Conservation (phyloP, 441 rosid species). For the Populus tomentosa region DNA sequence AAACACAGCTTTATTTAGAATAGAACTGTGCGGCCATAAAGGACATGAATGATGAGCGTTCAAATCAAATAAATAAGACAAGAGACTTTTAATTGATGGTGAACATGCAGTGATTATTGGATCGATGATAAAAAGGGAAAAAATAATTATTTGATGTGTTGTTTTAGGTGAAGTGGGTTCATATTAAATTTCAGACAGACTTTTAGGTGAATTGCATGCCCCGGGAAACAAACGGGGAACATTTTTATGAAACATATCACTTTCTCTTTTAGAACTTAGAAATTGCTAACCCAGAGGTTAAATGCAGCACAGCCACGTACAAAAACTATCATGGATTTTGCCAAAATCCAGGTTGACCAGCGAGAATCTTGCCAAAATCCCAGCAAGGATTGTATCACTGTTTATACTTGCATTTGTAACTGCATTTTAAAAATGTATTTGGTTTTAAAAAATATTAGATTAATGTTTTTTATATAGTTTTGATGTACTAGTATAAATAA, state of each 20-base stretch:
- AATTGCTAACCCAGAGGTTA: slow-evolving; percentile 17
- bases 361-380: too few relatives aligned
- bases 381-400: too few relatives aligned
- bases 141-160: background rate
- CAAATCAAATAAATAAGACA: background rate
- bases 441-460: too few relatives aligned
- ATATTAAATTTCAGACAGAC: slow-evolving; percentile 1
- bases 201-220: background rate
- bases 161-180: background rate
- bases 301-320: background rate
- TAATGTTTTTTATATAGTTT: too few relatives aligned
- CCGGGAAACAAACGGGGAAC: slow-evolving; percentile 10
- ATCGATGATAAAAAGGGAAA: slow-evolving; percentile 2
- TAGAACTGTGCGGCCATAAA: too few relatives aligned
- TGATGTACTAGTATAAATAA: too few relatives aligned
- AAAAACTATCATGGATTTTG: background rate
- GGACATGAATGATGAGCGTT: background rate
- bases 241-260: background rate
- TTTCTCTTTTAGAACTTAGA: background rate
- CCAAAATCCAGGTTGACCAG: background rate
- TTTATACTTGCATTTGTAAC: too few relatives aligned
- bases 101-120: slow-evolving; percentile 25
- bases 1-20: too few relatives aligned
- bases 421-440: too few relatives aligned
- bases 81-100: background rate